A percentile compares a stretch with the other conserved stretches of the same genome.
These are phyloP conservation scores for Triadica sebifera DNA, from an alignment of 345 rosid species.

Conservation along the genomic window DNA sequence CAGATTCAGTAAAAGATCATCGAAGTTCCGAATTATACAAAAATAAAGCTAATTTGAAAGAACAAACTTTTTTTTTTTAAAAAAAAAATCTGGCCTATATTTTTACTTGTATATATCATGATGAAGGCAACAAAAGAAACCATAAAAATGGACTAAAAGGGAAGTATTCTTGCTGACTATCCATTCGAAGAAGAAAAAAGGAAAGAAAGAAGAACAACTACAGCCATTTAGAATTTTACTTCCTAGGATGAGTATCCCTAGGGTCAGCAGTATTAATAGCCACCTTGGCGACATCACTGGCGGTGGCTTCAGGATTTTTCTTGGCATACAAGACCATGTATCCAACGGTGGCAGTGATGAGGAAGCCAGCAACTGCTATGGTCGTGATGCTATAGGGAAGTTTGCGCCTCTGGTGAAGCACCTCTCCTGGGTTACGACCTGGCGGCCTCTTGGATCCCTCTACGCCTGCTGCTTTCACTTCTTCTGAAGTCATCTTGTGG, in stretches of 20 bases:
- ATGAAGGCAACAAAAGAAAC: too few species aligned
- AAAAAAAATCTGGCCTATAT: too few species aligned
- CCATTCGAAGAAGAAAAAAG: neutral
- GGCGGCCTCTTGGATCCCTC: slow-evolving; percentile 61
- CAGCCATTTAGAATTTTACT: slow-evolving; percentile 19
- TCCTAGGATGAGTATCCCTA: slow-evolving; percentile 56
- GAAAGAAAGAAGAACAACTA: neutral
- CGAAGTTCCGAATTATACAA: too few species aligned
- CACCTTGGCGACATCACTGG: slow-evolving; percentile 51
- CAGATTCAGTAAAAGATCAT: too few species aligned
- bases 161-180: too few species aligned
- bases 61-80: too few species aligned
- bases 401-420: slow-evolving; percentile 63
- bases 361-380: slow-evolving; percentile 51
- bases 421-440: slow-evolving; percentile 49
- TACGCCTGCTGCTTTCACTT: slow-evolving; percentile 50
- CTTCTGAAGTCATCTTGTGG: slow-evolving; percentile 61
- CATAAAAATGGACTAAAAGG: too few species aligned
- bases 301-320: slow-evolving; percentile 64
- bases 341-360: slow-evolving; percentile 48
- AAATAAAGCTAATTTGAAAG: too few species aligned
- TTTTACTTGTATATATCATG: too few species aligned
- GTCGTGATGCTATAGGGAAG: slow-evolving; percentile 53
- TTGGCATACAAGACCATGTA: slow-evolving; percentile 45
- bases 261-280: slow-evolving; percentile 42